A percentile compares a stretch with the other conserved stretches of the same genome.
phyloP scores from a whole-genome alignment of 768 basidiomycete species.

The Lactarius psammicola region DNA sequence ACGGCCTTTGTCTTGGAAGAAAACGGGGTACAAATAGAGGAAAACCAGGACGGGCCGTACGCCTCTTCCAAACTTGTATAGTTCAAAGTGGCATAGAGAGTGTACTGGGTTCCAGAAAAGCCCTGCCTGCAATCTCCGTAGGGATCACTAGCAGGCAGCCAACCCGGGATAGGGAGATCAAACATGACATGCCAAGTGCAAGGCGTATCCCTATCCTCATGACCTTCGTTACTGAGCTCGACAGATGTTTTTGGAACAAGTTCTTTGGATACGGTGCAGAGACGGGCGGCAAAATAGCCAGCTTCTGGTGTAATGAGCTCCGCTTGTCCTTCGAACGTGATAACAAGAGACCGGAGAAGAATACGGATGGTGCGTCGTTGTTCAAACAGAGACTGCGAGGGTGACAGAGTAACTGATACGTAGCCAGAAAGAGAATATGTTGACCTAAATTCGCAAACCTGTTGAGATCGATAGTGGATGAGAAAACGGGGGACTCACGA shows the following conservation, averaged over 20 bases:
- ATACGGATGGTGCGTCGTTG: slow-evolving; percentile 50
- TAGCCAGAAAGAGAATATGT: slow-evolving; percentile 88
- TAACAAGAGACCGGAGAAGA: slow-evolving; percentile 62
- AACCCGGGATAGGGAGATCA: slow-evolving; percentile 83
- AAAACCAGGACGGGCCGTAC: slow-evolving; percentile 44
- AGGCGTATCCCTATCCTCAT: slow-evolving; percentile 53
- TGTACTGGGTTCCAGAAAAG: slow-evolving; percentile 58
- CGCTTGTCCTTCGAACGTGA: slow-evolving; percentile 85
- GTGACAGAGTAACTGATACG: slow-evolving; percentile 60
- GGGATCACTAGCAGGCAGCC: slow-evolving; percentile 64
- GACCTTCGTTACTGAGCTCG: slow-evolving; percentile 63
- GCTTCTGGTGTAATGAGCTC: slow-evolving; percentile 64
- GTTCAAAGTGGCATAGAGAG: slow-evolving; percentile 64
- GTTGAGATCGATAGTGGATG: slow-evolving; percentile 12
- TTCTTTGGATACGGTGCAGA: slow-evolving; percentile 65
- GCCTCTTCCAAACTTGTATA: slow-evolving; percentile 48
- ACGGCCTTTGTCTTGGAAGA: slow-evolving; percentile 45
- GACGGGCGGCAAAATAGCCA: slow-evolving; percentile 66
- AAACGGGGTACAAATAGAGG: slow-evolving; percentile 56
- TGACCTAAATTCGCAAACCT: slow-evolving; percentile 48
- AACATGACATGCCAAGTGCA: slow-evolving; percentile 78
- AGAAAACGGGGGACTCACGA: slow-evolving; percentile 46
- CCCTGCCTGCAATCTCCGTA: slow-evolving; percentile 47
- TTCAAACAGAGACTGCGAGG: slow-evolving; percentile 57
- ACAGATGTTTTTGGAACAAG: slow-evolving; percentile 53